These are phyloP conservation scores for Serendipita sp. DNA, from an alignment of 768 basidiomycete genomes.

Conservation along the genomic window DNA sequence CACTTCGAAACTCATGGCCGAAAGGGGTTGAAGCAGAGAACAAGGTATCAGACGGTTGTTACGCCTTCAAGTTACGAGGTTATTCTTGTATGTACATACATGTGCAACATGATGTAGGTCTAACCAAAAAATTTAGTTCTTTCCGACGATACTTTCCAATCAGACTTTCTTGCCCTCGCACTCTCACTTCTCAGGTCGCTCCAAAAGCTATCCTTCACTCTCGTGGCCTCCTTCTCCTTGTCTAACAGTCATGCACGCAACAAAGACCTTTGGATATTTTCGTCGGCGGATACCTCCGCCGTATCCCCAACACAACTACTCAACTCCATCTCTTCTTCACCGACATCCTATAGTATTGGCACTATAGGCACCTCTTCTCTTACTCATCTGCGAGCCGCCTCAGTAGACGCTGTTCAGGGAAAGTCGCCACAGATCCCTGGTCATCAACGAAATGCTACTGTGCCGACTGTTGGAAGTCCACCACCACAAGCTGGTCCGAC, in stretches of 20 bases:
- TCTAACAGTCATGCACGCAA: constrained; percentile 45
- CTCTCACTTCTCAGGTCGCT: constrained; percentile 48
- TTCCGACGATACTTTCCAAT: constrained; percentile 58
- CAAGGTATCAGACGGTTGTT: constrained; percentile 47
- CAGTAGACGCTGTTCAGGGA: not conserved
- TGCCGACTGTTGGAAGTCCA: not conserved
- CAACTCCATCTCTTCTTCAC: not conserved
- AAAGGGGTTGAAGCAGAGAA: constrained; percentile 64
- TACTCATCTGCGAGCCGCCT: not conserved
- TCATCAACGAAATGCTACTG: constrained; percentile 5
- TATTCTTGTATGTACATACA: constrained; percentile 44
- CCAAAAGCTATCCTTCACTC: constrained; percentile 49
- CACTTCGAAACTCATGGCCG: constrained; percentile 63
- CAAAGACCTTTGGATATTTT: constrained; percentile 56
- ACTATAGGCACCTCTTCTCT: not conserved
- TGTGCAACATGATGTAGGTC: not conserved
- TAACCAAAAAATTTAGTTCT: constrained; percentile 37
- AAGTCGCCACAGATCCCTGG: not conserved
- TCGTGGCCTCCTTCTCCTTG: constrained; percentile 55
- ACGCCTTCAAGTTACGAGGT: constrained; percentile 68
- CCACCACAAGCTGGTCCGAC: not conserved
- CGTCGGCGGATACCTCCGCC: not conserved
- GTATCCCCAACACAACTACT: not conserved
- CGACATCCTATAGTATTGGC: not conserved
- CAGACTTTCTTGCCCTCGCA: constrained; percentile 57